Base-by-base conservation (phyloP, 2,329 filamentous ascomycete species). In the Coleophoma eucalyptorum region DNA sequence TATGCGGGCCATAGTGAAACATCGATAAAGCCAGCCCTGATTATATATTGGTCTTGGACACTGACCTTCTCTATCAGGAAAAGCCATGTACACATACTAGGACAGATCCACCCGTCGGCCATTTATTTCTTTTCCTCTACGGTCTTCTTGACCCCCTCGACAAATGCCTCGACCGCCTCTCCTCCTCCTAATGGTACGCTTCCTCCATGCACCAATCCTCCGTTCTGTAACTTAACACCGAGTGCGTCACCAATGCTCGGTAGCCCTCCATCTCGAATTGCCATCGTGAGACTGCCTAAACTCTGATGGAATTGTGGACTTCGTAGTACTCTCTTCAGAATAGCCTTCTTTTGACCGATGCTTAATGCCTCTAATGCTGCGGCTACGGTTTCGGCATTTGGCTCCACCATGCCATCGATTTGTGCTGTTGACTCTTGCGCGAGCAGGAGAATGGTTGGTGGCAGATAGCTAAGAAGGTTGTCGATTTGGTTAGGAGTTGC, bases 261-360 rank as follows among this genome's bases (percentile, higher is more conserved):
- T 51, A 99, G 71, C 0, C 93, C 94, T 12, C 94, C 94, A 61
- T 97, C 93, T 51, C 91, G 79, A 50, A 99, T 75, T 12, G 94
- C 94, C 69, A 91, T 84, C 0, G 91, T 96, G 60, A 99, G 72
- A 65, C 88, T 94, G 1, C 84, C 82, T 37, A 97, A 72, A 58
- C 90, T 93, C 68, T 97, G 94, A 54, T 84, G 82, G 64, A 99
- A 91, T 65, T 99, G 94, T 16, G 94, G 93, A 58, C 89, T 95
- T 56, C 89, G 83, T 13, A 97, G 72, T 7, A 97, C 91, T 64
- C 86, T 87, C 67, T 84, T 86, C 41, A 99, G 70, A 12, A 97
- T 80, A 19, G 79, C 76, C 63, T 87, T 90, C 76, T 97, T 97
- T 66, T 94, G 86, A 3, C 78, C 78, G 7, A 86, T 67, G 49